Evolutionary conservation across 2,329 filamentous ascomycete species (phyloP), one percentile per base, ranked within the genome.

Genomic region (Paecilomyces niveus): DNA sequence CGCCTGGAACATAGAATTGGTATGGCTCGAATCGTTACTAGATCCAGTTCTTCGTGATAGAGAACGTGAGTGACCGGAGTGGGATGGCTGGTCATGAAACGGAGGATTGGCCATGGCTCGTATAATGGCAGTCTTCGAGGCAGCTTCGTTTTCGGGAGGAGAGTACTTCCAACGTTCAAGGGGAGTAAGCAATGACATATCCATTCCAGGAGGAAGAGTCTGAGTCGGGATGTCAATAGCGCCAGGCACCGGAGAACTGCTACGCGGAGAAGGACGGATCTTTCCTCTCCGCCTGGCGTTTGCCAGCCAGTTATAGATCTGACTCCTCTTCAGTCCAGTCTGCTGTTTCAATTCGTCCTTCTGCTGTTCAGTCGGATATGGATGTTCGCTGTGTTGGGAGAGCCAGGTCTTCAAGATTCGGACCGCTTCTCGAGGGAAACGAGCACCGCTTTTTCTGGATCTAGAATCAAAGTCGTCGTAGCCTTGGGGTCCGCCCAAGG

Each of bases 291-390:
- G 85, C 51, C 92, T 86, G 58, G 91, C 91, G 73, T 96, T 96
- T 59, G 92, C 92, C 53, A 96, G 84, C 92, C 92, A 96, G 71
- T 95, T 96, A 10, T 87, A 88, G 65, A 96, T 93, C 69, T 97
- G 92, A 13, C 83, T 88, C 67, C 90, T 85, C 71, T 85, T 92
- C 49, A 97, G 80, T 7, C 91, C 90, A 0, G 92, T 96, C 65
- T 89, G 83, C 53, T 83, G 81, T 72, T 91, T 88, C 26, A 97
- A 79, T 61, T 85, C 83, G 64, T 92, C 89, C 68, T 93, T 95
- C 70, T 96, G 90, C 59, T 91, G 86, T 51, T 96, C 91, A 33
- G 85, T 92, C 4, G 92, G 92, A 70, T 96, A 97, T 0, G 92
- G 92, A 66, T 95, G 89, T 56, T 89, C 83, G 67, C 84, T 84